Evolutionary conservation across 2,329 filamentous ascomycete species (phyloP).

Genomic region (Calonectria henricotiae): DNA sequence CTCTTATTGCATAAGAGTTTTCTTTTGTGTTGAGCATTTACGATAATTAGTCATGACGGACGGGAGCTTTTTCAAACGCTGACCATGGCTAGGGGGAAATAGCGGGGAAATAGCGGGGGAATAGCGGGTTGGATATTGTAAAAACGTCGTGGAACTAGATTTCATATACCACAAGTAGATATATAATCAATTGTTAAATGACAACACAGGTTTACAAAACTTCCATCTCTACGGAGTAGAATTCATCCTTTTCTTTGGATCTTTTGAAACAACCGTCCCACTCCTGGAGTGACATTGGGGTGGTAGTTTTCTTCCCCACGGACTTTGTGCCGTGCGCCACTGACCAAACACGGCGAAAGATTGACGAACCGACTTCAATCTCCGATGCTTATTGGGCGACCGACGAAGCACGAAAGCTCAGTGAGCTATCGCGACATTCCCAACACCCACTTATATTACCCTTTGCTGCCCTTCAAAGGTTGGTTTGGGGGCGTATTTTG

Average conservation of each 20-base stretch:
- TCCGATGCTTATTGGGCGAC: conserved; percentile 11
- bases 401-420: conserved; percentile 21
- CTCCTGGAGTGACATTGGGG: neutral
- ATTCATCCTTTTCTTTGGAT: neutral
- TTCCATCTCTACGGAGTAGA: neutral
- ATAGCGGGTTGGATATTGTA: neutral
- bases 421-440: conserved; percentile 33
- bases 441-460: neutral
- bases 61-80: no score
- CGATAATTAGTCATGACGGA: neutral
- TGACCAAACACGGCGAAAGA: neutral
- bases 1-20: neutral
- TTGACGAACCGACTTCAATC: neutral
- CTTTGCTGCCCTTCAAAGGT: neutral
- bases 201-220: neutral
- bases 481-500: neutral
- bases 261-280: neutral
- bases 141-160: no score
- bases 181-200: neutral
- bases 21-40: neutral
- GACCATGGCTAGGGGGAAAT: neutral
- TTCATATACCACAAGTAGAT: neutral
- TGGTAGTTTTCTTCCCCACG: neutral
- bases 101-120: neutral
- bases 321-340: neutral